These are phyloP conservation scores for Tolypocladium tundrense DNA, from an alignment of 2,329 filamentous ascomycete genomes.

Conservation along the genomic window DNA sequence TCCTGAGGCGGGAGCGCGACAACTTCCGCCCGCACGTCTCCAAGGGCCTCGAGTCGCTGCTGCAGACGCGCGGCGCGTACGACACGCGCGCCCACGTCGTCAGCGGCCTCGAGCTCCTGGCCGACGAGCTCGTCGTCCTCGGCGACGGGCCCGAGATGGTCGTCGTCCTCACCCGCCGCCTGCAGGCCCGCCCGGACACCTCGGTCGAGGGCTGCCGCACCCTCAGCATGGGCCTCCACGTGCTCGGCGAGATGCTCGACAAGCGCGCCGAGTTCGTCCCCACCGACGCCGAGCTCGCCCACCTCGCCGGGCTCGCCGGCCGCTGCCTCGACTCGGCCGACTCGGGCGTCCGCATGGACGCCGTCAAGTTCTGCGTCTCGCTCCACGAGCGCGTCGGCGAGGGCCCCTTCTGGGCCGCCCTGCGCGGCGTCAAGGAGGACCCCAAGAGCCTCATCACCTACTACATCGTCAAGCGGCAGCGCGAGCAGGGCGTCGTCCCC, in stretches of 20 bases:
- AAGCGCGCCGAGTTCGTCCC: constrained; percentile 37
- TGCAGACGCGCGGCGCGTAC: constrained; percentile 54
- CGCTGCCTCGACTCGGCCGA: constrained; percentile 50
- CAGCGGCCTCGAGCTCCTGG: constrained; percentile 61
- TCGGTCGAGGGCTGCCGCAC: constrained; percentile 37
- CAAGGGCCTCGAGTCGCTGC: constrained; percentile 55
- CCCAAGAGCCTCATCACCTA: constrained; percentile 71
- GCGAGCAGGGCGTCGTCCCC: constrained; percentile 29
- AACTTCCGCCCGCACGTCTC: constrained; percentile 59
- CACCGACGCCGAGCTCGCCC: constrained; percentile 38
- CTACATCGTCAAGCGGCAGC: constrained; percentile 64
- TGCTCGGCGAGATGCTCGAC: constrained; percentile 50
- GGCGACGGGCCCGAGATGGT: constrained; percentile 53
- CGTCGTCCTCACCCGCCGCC: constrained; percentile 39
- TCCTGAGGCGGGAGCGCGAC: constrained; percentile 57
- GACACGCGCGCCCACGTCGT: constrained; percentile 63
- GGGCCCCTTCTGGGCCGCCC: constrained; percentile 54
- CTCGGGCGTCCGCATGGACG: constrained; percentile 59
- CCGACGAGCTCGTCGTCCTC: constrained; percentile 59
- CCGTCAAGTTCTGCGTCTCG: constrained; percentile 69
- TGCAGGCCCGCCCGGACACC: constrained; percentile 31
- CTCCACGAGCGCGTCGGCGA: constrained; percentile 55
- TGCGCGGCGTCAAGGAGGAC: constrained; percentile 57
- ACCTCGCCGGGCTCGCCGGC: constrained; percentile 39
- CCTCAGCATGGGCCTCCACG: constrained; percentile 53